phyloP scores from a whole-genome alignment of 2,329 filamentous ascomycete genomes.

The Aureobasidium sp. region DNA sequence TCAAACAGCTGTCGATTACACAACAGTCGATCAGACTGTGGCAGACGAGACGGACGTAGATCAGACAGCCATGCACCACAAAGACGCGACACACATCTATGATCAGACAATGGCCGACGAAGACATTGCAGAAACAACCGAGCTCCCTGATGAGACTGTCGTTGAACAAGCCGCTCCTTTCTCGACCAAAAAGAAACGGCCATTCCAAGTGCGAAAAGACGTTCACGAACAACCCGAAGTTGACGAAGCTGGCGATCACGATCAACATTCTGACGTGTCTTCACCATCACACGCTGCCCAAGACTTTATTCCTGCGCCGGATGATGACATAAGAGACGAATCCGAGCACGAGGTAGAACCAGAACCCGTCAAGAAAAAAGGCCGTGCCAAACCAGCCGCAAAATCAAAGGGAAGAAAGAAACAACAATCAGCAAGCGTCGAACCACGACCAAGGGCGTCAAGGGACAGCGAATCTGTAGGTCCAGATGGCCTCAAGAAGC shows the following conservation, averaged over 20 bases:
- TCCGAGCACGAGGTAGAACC: constrained; percentile 7
- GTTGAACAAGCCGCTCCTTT: neutral
- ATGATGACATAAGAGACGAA: constrained; percentile 1
- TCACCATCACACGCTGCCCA: constrained; percentile 7
- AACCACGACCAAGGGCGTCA: constrained; percentile 6
- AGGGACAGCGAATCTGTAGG: constrained; percentile 20
- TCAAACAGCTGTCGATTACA: constrained; percentile 3
- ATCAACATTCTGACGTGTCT: constrained; percentile 1
- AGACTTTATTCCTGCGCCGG: constrained; percentile 13
- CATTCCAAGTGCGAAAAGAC: constrained; percentile 8
- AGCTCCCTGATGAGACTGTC: neutral
- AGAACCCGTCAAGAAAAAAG: constrained; percentile 13
- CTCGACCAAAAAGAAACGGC: constrained; percentile 11
- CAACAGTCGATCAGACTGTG: neutral
- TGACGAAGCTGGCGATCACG: neutral
- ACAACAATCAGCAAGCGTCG: neutral
- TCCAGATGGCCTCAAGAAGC: constrained; percentile 20
- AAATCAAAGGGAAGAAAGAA: constrained; percentile 9
- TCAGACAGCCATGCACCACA: constrained; percentile 2
- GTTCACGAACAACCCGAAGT: neutral
- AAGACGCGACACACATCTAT: neutral
- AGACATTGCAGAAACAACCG: neutral
- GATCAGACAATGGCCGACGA: constrained; percentile 14
- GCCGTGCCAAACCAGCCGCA: constrained; percentile 1
- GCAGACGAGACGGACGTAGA: neutral